Evolutionary conservation across 139 green algal genomes (phyloP), one percentile per base, ranked within the genome.

Genomic region (Chlamydomonas sphaeroides): DNA sequence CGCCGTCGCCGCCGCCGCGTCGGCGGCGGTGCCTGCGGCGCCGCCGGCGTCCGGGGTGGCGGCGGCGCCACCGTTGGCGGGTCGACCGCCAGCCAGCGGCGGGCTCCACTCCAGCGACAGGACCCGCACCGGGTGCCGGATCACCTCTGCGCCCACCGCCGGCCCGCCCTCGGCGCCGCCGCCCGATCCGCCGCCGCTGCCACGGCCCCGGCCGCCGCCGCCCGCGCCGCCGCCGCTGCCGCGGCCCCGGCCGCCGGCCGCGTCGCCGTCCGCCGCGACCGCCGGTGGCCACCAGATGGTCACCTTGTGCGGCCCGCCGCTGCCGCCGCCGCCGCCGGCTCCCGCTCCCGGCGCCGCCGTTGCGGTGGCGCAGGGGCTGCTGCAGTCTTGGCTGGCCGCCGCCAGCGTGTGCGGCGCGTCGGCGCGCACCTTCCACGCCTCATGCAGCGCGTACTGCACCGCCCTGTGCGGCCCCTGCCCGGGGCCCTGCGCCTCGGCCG

Each of bases 231-330:
- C 33, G 30, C 62, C 75, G 48, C 63, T 3, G 21, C 48, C 33
- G 35, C 67, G 30, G 18, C 39, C 57, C n/a, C n/a, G n/a, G n/a
- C n/a, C n/a, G n/a, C n/a, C n/a, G n/a, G n/a, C n/a, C n/a, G n/a
- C n/a, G n/a, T n/a, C n/a, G 18, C 53, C 36, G 14, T 79, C 14
- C 48, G 41, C 61, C 42, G 39, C 61, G 30, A 67, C 26, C n/a
- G 67, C n/a, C 25, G 84, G 15, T 0, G 61, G 90, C 88, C 90
- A 95, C 91, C 87, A 92, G 14, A 93, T 73, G 0, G 88, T 89
- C 0, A 93, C 90, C 48, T 84, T 67, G 61, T 90, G 80, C 49
- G 67, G 74, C 68, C 59, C 57, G 51, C 45, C 39, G 79, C 57
- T 32, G n/a, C 25, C 42, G 61, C 49, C 81, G 72, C 73, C 57